Percentiles rank a stretch among this genome's conserved stretches.
Conservation (phyloP, 2,329 filamentous ascomycete genomes). For the Fusarium sp. region DNA sequence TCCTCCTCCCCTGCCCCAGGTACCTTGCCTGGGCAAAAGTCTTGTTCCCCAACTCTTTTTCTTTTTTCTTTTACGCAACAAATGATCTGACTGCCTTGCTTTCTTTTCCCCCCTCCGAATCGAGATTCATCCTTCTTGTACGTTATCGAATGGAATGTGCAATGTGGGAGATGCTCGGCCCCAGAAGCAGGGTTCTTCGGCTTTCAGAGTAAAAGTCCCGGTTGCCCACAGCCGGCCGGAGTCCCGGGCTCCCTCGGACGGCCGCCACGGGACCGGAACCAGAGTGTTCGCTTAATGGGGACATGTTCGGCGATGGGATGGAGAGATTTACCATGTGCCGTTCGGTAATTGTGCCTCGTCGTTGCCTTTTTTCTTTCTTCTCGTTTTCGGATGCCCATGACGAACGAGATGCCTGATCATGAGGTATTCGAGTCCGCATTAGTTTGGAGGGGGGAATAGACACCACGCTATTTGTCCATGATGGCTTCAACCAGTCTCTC, state of each 20-base stretch:
- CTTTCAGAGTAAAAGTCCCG: constrained; percentile 23
- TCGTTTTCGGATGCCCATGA: not conserved
- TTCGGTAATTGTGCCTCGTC: not conserved
- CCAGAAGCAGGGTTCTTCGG: constrained; percentile 32
- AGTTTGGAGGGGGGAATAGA: not conserved
- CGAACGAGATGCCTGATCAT: not conserved
- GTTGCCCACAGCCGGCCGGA: constrained; percentile 38
- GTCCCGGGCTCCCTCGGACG: constrained; percentile 20
- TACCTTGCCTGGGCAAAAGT: not conserved
- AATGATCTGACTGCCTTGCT: constrained; percentile 10
- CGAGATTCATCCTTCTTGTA: not conserved
- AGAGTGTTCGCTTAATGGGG: constrained; percentile 29
- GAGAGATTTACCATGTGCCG: not conserved
- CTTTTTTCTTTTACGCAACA: not conserved
- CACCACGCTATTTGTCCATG: not conserved
- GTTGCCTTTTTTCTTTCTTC: not conserved
- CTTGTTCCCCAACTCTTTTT: constrained; percentile 35
- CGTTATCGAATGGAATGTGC: not conserved
- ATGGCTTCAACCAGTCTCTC: not conserved
- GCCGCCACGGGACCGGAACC: constrained; percentile 27
- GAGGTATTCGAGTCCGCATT: not conserved
- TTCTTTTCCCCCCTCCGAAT: not conserved
- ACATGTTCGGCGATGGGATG: constrained; percentile 32
- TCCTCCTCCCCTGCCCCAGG: not conserved
- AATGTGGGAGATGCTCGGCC: constrained; percentile 22